phyloP scores from a whole-genome alignment of 768 basidiomycete species.

The Xanthoconium stramineum region DNA sequence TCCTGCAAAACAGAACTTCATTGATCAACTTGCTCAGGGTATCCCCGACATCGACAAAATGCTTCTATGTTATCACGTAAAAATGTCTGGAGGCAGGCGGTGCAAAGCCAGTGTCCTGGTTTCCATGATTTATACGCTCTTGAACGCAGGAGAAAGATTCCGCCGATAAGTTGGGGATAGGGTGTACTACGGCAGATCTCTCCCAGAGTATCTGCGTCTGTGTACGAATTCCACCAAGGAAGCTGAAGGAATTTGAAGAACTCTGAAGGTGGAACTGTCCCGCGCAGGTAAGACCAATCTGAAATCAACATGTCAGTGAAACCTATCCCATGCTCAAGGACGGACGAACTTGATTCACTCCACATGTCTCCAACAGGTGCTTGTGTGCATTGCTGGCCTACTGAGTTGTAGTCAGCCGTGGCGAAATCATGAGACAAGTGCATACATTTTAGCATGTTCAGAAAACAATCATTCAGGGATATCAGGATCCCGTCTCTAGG shows the following conservation, averaged over 20 bases:
- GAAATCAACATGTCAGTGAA: not conserved
- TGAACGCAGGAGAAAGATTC: constrained; percentile 3
- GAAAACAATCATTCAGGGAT: not conserved
- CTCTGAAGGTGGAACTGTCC: constrained; percentile 8
- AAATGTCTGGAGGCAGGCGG: constrained; percentile 6
- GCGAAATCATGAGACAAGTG: not conserved
- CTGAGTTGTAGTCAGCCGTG: not conserved
- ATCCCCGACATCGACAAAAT: not conserved
- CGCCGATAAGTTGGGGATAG: constrained; percentile 5
- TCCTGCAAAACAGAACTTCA: too few relatives aligned
- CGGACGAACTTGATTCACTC: constrained; percentile 11
- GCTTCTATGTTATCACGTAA: constrained; percentile 8
- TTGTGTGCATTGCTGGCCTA: constrained; percentile 6
- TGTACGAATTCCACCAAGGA: constrained; percentile 16
- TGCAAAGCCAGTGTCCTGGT: constrained; percentile 13
- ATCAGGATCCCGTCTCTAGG: not conserved
- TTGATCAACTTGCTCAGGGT: not conserved
- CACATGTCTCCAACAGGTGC: not conserved
- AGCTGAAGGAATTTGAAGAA: constrained; percentile 12
- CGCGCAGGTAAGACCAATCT: constrained; percentile 20
- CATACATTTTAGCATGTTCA: constrained; percentile 8
- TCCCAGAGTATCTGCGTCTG: not conserved
- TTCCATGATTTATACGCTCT: constrained; percentile 5
- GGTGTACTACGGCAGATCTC: constrained; percentile 5
- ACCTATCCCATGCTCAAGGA: not conserved